Percentiles rank a stretch among this genome's conserved stretches.
Conservation (phyloP, 2,329 filamentous ascomycete genomes). For the Cordyceps tenuipes region DNA sequence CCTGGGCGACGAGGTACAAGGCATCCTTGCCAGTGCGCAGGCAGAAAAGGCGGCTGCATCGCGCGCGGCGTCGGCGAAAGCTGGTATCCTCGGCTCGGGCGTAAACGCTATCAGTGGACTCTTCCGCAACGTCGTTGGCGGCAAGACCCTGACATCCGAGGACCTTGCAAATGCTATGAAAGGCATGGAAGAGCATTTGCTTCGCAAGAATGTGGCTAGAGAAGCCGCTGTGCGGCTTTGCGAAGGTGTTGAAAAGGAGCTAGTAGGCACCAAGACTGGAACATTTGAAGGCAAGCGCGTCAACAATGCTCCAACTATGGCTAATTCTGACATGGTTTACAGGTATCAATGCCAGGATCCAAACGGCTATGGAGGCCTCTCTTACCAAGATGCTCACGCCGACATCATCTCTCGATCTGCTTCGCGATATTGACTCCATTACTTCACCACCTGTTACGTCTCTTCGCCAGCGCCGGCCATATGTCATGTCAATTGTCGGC, state of each 20-base stretch:
- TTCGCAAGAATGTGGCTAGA: constrained; percentile 92
- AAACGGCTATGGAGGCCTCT: constrained; percentile 82
- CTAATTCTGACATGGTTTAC: constrained; percentile 1
- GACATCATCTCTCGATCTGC: constrained; percentile 85
- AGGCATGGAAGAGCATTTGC: constrained; percentile 88
- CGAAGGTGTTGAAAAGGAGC: constrained; percentile 81
- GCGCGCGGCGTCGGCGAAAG: constrained; percentile 39
- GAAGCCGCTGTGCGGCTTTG: constrained; percentile 89
- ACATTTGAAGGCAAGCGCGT: constrained; percentile 63
- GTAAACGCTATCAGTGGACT: constrained; percentile 78
- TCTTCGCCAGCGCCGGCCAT: constrained; percentile 62
- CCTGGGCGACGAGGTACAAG: constrained; percentile 85
- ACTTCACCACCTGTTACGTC: constrained; percentile 57
- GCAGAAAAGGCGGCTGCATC: constrained; percentile 44
- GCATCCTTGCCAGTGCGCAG: constrained; percentile 76
- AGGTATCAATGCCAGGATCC: constrained; percentile 73
- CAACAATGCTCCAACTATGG: neutral
- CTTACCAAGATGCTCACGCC: constrained; percentile 93
- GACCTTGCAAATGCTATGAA: constrained; percentile 90
- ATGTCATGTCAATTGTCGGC: constrained; percentile 95
- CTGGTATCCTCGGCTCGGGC: constrained; percentile 68
- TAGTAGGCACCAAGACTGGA: constrained; percentile 83
- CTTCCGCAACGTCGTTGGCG: constrained; percentile 90
- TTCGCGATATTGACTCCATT: constrained; percentile 83
- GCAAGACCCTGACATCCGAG: constrained; percentile 81